Conservation (phyloP, 106 monocot species). For the Posidonia australis region DNA sequence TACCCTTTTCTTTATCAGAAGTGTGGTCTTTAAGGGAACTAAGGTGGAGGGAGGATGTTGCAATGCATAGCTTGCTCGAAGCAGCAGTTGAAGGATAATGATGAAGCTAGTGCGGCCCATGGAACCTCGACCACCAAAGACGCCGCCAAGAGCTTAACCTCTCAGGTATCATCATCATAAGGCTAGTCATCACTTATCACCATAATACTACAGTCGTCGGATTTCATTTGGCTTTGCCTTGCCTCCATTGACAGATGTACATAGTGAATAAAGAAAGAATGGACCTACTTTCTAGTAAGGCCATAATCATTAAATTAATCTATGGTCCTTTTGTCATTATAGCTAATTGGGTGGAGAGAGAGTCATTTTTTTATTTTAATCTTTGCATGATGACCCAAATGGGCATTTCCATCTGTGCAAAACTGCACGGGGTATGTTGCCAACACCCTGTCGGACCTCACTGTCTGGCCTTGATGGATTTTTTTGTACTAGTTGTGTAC, state of each 20-base stretch:
- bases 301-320: background rate
- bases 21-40: background rate
- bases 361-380: background rate
- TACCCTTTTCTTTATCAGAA: background rate
- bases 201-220: background rate
- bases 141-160: conserved; percentile 37
- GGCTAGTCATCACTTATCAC: background rate
- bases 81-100: conserved; percentile 18
- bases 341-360: background rate
- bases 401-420: too few species aligned
- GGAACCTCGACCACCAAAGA: conserved; percentile 30
- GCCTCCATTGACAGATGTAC: background rate
- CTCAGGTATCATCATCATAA: conserved; percentile 20
- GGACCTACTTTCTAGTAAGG: too few species aligned
- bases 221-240: background rate
- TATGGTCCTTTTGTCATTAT: background rate
- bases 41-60: conserved; percentile 22
- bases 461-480: too few species aligned
- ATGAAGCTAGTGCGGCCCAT: conserved; percentile 26
- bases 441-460: too few species aligned
- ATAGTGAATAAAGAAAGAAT: too few species aligned
- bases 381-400: background rate
- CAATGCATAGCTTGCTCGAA: conserved; percentile 55
- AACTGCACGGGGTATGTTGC: too few species aligned
- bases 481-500: too few species aligned